A percentile compares a stretch with the other conserved stretches of the same genome.
Conservation (phyloP, 495 filamentous ascomycete species). For the Xylaria venustula region DNA sequence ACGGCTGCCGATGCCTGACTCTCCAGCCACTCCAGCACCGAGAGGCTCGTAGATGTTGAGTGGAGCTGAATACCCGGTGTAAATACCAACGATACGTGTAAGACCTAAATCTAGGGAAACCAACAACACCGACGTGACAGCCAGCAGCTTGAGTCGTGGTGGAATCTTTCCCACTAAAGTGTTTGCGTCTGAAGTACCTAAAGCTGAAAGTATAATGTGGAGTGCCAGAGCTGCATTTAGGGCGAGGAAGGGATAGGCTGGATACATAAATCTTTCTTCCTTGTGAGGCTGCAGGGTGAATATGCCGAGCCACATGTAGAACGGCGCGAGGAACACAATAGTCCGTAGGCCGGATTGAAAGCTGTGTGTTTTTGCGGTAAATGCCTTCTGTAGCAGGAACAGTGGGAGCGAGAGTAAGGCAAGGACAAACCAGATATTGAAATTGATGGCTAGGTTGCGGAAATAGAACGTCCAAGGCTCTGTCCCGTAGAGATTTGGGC, state of each 20-base stretch:
- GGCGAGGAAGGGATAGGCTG: conserved; percentile 88
- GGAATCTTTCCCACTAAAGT: conserved; percentile 67
- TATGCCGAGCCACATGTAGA: conserved; percentile 92
- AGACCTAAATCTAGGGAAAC: conserved; percentile 64
- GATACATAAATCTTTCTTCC: conserved; percentile 99
- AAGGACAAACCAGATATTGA: conserved; percentile 89
- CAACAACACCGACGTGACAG: conserved; percentile 51
- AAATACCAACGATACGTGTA: conserved; percentile 74
- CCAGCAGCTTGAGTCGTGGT: conserved; percentile 61
- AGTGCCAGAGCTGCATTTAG: conserved; percentile 85
- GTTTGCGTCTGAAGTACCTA: conserved; percentile 67
- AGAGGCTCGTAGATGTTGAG: conserved; percentile 67
- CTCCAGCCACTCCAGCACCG: conserved; percentile 46
- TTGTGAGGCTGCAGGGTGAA: conserved; percentile 95
- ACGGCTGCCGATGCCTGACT: conserved; percentile 43
- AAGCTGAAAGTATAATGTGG: conserved; percentile 69
- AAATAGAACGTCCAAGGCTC: conserved; percentile 98
- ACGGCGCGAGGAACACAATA: conserved; percentile 74
- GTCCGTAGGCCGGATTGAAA: conserved; percentile 60
- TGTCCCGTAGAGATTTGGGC: conserved; percentile 92
- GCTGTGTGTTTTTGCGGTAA: conserved; percentile 40
- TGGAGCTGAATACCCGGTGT: conserved; percentile 83
- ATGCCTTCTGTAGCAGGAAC: conserved; percentile 48
- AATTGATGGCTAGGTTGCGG: conserved; percentile 88
- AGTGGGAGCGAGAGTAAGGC: conserved; percentile 72